Base-by-base conservation (phyloP, 805 yeast genomes). In the Tanozyma kutaoensis region DNA sequence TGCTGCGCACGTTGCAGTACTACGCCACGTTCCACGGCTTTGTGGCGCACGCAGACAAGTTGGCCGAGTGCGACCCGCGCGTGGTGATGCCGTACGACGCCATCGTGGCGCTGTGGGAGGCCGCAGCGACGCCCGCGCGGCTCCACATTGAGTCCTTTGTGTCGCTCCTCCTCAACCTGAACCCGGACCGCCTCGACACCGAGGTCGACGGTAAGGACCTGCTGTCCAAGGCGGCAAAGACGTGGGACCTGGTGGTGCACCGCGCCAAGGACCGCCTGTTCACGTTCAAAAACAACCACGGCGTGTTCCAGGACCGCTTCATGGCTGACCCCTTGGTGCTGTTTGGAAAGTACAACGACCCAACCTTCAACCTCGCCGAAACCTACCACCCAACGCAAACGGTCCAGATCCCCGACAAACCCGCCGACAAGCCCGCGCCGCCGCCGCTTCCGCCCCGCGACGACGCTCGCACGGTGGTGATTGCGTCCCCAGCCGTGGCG, bases 31-130 rank as follows among this genome's bases (percentile, higher is more conserved):
- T 40, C 15, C 55, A 56, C 20, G 67, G 67, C 1, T 36, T 52
- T 16, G 28, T 38, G 12, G 27, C 33, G 2, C 38, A 38, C 17
- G 17, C 22, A 9, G 22, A 32, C 11, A 28, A 27, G 19, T 24
- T 35, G 12, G 25, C 25, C 13, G 20, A 24, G 10, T 18, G 15
- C 3, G 27, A 24, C 16, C 8, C 18, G 14, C 12, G 37, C 35
- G 21, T 26, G 14, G 27, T 28, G 15, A 34, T 24, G 26, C 28
- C 40, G 2, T 60, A 57, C 35, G 51, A 50, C n/a, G 31, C 29
- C 1, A 55, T 69, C 9, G 35, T 51, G 1, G 45, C 50, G 4
- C 43, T 48, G 14, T 69, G 70, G 66, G 57, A 60, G 27, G 28
- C 39, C 2, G 37, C 45, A 5, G 37, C 48, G 17, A 52, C 66